phyloP scores from a whole-genome alignment of 129 eudicot species.

The Pulicaria dysenterica region DNA sequence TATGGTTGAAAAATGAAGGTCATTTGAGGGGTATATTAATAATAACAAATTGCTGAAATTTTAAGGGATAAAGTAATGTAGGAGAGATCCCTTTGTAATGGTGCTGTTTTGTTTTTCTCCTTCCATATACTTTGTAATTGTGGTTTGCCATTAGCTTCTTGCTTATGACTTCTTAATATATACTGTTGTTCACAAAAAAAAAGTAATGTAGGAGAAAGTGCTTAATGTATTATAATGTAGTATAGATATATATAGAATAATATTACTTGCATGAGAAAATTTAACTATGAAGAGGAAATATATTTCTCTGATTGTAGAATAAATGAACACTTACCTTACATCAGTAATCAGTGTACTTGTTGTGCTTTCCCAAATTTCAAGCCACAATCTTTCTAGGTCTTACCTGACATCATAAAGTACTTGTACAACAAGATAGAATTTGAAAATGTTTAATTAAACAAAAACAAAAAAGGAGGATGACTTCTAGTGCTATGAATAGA shows the following conservation, averaged over 20 bases:
- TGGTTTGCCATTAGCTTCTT: too few species aligned
- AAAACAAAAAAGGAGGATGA: background rate
- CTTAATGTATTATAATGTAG: too few species aligned
- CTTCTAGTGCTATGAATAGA: background rate
- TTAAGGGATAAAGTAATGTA: too few species aligned
- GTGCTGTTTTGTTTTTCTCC: too few species aligned
- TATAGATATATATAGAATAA: too few species aligned
- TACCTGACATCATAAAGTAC: slow-evolving; percentile 14
- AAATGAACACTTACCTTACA: slow-evolving; percentile 5
- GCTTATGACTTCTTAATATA: too few species aligned
- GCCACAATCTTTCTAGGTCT: slow-evolving; percentile 14
- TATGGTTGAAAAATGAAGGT: too few species aligned
- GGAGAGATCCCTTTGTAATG: too few species aligned
- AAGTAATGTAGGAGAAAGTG: too few species aligned
- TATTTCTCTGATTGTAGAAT: background rate
- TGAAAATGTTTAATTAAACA: slow-evolving; percentile 11
- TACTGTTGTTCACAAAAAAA: background rate
- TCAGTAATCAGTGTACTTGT: background rate
- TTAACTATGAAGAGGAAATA: background rate
- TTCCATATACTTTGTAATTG: too few species aligned
- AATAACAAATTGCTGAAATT: too few species aligned
- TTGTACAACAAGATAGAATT: slow-evolving; percentile 19
- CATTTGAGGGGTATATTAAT: too few species aligned
- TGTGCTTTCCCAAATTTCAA: slow-evolving; percentile 6
- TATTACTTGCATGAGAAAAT: background rate